Evolutionary conservation across 2,329 filamentous ascomycete species (phyloP).

Genomic region (Penicillium frequentans): DNA sequence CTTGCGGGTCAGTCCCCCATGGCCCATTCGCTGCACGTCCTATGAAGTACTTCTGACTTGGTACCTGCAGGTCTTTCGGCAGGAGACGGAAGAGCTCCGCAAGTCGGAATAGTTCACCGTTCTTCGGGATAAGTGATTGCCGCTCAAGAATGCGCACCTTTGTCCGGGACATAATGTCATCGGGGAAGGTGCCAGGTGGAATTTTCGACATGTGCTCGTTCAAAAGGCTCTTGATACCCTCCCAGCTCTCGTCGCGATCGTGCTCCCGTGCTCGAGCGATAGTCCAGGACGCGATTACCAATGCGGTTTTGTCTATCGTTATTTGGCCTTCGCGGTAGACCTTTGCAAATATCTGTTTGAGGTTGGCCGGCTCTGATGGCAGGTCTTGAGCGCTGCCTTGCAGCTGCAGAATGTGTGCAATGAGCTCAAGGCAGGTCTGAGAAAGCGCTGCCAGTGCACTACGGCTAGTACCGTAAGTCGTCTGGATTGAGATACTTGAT

Average conservation of each 20-base stretch:
- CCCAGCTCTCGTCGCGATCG: constrained; percentile 23
- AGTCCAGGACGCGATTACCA: constrained; percentile 41
- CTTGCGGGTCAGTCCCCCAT: constrained; percentile 18
- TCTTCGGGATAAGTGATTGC: constrained; percentile 32
- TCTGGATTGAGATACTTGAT: constrained; percentile 29
- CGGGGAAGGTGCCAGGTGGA: constrained; percentile 28
- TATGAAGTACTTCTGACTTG: constrained; percentile 22
- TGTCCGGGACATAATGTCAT: constrained; percentile 29
- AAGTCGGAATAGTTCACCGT: constrained; percentile 38
- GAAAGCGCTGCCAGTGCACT: constrained; percentile 40
- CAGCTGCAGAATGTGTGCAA: constrained; percentile 40
- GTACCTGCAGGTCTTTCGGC: constrained; percentile 25
- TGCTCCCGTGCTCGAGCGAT: constrained; percentile 35
- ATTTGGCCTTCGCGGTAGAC: constrained; percentile 45
- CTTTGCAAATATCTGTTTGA: constrained; percentile 43
- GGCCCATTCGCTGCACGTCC: constrained; percentile 17
- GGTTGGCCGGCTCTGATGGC: constrained; percentile 31
- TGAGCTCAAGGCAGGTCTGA: constrained; percentile 44
- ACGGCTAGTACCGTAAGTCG: constrained; percentile 37
- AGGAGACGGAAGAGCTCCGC: constrained; percentile 32
- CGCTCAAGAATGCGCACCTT: constrained; percentile 33
- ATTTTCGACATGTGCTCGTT: constrained; percentile 32
- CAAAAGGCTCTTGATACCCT: constrained; percentile 30
- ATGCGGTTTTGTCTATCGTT: constrained; percentile 39
- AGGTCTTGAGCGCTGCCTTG: constrained; percentile 27